These are phyloP conservation scores for Echinosphaeria canescens DNA, from an alignment of 2,329 filamentous ascomycete species.

Conservation along the genomic window DNA sequence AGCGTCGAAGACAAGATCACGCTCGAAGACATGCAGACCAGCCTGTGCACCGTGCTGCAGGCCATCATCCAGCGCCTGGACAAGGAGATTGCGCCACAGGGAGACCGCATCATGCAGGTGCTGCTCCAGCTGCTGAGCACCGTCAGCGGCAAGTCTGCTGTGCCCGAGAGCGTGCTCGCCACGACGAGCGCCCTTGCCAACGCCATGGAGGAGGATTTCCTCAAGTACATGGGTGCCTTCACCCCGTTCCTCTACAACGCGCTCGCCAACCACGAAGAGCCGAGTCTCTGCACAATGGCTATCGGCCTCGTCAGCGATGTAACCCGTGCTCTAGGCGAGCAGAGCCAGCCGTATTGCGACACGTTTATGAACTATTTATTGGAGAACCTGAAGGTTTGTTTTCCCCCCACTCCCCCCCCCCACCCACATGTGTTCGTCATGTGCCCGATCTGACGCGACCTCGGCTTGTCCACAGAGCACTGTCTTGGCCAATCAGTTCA, in stretches of 20 bases:
- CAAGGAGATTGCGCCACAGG: slow-evolving; percentile 72
- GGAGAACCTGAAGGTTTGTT: slow-evolving; percentile 62
- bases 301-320: slow-evolving; percentile 96
- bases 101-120: slow-evolving; percentile 84
- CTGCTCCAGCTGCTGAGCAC: slow-evolving; percentile 62
- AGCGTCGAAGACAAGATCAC: slow-evolving; percentile 94
- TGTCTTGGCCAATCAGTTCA: slow-evolving; percentile 84
- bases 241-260: slow-evolving; percentile 84
- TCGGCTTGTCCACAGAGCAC: no score
- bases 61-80: slow-evolving; percentile 83
- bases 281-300: slow-evolving; percentile 84
- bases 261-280: slow-evolving; percentile 87
- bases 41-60: slow-evolving; percentile 75
- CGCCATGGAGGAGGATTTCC: slow-evolving; percentile 78
- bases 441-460: no score
- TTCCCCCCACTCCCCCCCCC: slow-evolving; percentile 1
- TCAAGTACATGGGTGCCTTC: slow-evolving; percentile 96
- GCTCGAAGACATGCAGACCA: slow-evolving; percentile 95
- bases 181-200: slow-evolving; percentile 83
- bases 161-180: slow-evolving; percentile 85
- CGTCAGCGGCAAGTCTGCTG: slow-evolving; percentile 69
- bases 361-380: slow-evolving; percentile 96
- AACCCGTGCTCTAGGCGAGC: slow-evolving; percentile 72
- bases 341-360: slow-evolving; percentile 88
- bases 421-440: no score